Evolutionary conservation across 371 early-diverging fungal genomes (phyloP).

Genomic region (Rhizopus arrhizus): DNA sequence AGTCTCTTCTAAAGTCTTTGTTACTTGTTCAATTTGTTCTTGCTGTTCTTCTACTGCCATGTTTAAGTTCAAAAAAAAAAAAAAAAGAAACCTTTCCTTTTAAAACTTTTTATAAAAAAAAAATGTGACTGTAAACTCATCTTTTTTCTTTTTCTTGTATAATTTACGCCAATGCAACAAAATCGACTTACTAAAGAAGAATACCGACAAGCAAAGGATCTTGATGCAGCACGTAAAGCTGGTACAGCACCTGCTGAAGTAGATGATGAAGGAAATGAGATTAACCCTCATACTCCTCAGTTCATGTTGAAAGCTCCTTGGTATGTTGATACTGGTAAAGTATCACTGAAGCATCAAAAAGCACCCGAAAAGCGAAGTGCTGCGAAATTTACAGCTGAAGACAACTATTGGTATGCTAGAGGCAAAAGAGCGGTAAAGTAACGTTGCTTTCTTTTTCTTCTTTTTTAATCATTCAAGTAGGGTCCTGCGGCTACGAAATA

Average conservation of each 20-base stretch:
- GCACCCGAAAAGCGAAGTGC: conserved; percentile 47
- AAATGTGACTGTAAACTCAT: not conserved
- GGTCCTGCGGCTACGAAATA: conserved; percentile 87
- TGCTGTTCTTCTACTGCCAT: conserved; percentile 21
- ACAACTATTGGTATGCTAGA: conserved; percentile 81
- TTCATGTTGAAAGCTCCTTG: conserved; percentile 96
- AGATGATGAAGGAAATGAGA: conserved; percentile 90
- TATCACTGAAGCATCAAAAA: conserved; percentile 90
- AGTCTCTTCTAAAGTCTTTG: conserved; percentile 18
- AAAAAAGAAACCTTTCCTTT: not conserved
- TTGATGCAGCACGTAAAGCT: conserved; percentile 88
- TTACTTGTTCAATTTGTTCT: conserved; percentile 19
- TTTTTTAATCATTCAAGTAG: conserved; percentile 24
- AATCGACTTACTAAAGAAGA: conserved; percentile 80
- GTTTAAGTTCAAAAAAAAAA: not conserved
- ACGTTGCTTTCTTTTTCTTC: conserved; percentile 5
- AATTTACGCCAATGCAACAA: conserved; percentile 22
- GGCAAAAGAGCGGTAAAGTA: conserved; percentile 70
- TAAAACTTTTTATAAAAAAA: not conserved
- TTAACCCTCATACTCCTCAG: conserved; percentile 98
- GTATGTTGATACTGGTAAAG: conserved; percentile 90
- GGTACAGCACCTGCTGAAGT: conserved; percentile 90
- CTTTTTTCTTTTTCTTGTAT: not conserved
- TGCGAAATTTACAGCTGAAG: conserved; percentile 43
- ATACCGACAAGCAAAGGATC: conserved; percentile 82